These are phyloP conservation scores for Solanum bukasovii DNA, from an alignment of 257 asterid species.

Conservation along the genomic window DNA sequence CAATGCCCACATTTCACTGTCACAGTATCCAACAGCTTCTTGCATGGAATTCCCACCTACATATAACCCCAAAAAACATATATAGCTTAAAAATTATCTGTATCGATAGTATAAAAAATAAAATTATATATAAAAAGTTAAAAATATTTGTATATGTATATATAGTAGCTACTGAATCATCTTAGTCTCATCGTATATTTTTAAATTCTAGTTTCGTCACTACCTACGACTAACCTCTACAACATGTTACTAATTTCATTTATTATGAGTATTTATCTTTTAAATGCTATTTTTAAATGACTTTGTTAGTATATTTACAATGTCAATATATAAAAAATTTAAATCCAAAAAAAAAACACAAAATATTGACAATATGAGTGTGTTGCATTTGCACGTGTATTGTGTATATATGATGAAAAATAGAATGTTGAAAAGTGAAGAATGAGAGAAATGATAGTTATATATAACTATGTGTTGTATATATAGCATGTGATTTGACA, in stretches of 20 bases:
- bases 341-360: not conserved
- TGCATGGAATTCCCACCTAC: constrained; percentile 90
- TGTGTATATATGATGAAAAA: not conserved
- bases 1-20: constrained; percentile 99
- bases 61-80: not conserved
- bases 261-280: not conserved
- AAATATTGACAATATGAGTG: not conserved
- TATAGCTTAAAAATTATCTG: not conserved
- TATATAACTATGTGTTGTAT: not conserved
- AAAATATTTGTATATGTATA: not conserved
- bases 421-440: not conserved
- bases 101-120: not conserved
- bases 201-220: not conserved
- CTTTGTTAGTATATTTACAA: not conserved
- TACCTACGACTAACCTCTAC: not conserved
- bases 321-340: not conserved
- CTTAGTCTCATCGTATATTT: not conserved
- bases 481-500: not conserved
- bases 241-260: not conserved
- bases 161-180: not conserved
- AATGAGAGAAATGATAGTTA: not conserved
- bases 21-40: constrained; percentile 86
- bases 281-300: not conserved
- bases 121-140: no score
- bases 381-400: not conserved